These are phyloP conservation scores for Eutrema yunnanense DNA, from an alignment of 345 rosid species.

Conservation along the genomic window DNA sequence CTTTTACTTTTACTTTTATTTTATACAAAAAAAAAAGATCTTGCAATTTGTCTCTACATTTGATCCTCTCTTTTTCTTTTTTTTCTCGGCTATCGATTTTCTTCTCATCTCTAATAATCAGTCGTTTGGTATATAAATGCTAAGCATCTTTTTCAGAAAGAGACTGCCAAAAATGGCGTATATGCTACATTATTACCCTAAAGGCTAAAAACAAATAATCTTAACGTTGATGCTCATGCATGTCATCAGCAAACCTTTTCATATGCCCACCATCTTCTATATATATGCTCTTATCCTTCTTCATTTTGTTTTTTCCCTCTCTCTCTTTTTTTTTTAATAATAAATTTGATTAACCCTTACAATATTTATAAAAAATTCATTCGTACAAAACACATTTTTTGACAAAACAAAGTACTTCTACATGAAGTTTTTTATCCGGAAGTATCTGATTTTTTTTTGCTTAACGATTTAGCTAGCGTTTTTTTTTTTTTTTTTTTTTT, in stretches of 20 bases:
- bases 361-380: not conserved
- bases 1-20: not conserved
- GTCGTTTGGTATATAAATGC: slow-evolving; percentile 25
- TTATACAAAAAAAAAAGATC: not conserved
- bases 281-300: too few relatives aligned
- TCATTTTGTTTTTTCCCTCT: too few relatives aligned
- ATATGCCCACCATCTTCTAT: too few relatives aligned
- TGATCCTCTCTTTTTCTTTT: not conserved
- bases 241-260: too few relatives aligned
- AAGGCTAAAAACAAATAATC: too few relatives aligned
- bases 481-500: too few relatives aligned
- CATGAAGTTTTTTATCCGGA: not conserved
- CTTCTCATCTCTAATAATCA: not conserved
- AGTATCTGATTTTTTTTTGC: not conserved
- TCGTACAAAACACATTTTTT: not conserved
- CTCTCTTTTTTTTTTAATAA: too few relatives aligned
- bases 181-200: slow-evolving; percentile 7
- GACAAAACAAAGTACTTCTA: not conserved
- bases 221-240: too few relatives aligned
- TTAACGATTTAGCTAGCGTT: not conserved
- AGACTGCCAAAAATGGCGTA: slow-evolving; percentile 13
- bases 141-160: slow-evolving; percentile 18
- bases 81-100: not conserved
- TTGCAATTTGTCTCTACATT: slow-evolving; percentile 15
- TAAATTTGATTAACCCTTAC: not conserved